Evolutionary conservation across 1,139 yeast species (phyloP).

Genomic region (Chernovozyma aurita): DNA sequence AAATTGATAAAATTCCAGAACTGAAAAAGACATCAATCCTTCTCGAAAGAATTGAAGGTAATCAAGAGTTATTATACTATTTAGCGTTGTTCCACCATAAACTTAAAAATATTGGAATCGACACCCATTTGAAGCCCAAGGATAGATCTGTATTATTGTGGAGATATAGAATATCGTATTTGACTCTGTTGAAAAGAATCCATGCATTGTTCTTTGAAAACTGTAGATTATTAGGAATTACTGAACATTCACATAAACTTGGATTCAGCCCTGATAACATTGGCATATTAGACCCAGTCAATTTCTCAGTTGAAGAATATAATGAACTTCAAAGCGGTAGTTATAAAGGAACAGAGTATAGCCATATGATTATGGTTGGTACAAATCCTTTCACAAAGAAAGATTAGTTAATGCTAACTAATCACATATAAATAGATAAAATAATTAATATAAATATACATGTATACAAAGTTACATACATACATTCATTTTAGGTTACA

Average conservation of each 20-base stretch:
- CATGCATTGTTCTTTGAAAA: conserved; percentile 40
- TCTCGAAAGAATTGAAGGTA: conserved; percentile 19
- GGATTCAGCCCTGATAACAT: conserved; percentile 21
- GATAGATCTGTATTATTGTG: conserved; percentile 9
- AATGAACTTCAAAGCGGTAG: conserved; percentile 22
- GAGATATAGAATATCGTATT: conserved; percentile 17
- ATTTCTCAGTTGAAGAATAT: conserved; percentile 26
- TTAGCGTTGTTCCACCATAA: conserved; percentile 31
- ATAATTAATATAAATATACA: not conserved
- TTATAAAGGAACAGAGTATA: conserved; percentile 21
- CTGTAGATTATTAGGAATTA: conserved; percentile 27
- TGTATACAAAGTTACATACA: no score
- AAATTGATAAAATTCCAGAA: conserved; percentile 16
- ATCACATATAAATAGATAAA: not conserved
- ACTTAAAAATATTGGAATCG: conserved; percentile 30
- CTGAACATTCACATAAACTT: conserved; percentile 29
- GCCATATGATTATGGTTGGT: conserved; percentile 16
- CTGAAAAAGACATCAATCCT: conserved; percentile 20
- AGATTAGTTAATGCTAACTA: not conserved
- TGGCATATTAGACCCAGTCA: conserved; percentile 39
- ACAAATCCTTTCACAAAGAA: conserved; percentile 1
- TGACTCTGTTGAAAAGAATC: conserved; percentile 19
- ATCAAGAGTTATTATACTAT: conserved; percentile 29
- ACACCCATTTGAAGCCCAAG: conserved; percentile 9
- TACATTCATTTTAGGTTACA: no score